A percentile compares a stretch with the other conserved stretches of the same genome.
These are phyloP conservation scores for Talaromyces stipitatus DNA, from an alignment of 495 filamentous ascomycete genomes.

Conservation along the genomic window DNA sequence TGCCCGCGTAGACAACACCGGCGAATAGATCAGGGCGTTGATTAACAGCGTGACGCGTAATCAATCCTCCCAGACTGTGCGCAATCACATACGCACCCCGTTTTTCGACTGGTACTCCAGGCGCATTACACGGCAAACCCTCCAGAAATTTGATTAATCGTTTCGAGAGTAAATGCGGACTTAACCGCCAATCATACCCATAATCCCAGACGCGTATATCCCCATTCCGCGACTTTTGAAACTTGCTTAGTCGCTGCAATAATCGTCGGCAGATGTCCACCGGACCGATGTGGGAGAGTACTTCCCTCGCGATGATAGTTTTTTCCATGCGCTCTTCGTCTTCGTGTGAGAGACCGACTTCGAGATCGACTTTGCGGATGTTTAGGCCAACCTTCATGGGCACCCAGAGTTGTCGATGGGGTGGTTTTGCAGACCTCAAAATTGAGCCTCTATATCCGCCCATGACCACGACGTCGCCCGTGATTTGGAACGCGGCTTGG, in stretches of 20 bases:
- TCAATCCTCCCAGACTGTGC: constrained; percentile 83
- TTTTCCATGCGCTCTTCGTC: constrained; percentile 84
- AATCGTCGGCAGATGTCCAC: constrained; percentile 82
- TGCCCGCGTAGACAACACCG: constrained; percentile 80
- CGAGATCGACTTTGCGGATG: constrained; percentile 83
- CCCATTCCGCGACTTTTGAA: constrained; percentile 61
- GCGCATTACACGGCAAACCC: constrained; percentile 64
- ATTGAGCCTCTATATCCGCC: constrained; percentile 90
- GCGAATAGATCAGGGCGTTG: constrained; percentile 79
- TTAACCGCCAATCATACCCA: constrained; percentile 93
- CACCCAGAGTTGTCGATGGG: constrained; percentile 81
- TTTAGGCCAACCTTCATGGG: constrained; percentile 92
- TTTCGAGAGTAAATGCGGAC: constrained; percentile 66
- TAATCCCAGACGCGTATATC: constrained; percentile 79
- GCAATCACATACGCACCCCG: constrained; percentile 76
- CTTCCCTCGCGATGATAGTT: constrained; percentile 71
- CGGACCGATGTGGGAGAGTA: constrained; percentile 83
- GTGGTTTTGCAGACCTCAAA: constrained; percentile 73
- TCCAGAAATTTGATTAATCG: constrained; percentile 66
- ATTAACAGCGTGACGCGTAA: constrained; percentile 86
- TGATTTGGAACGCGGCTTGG: constrained; percentile 59
- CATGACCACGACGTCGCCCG: constrained; percentile 80
- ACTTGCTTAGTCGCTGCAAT: constrained; percentile 68
- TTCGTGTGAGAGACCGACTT: constrained; percentile 73
- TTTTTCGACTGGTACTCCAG: constrained; percentile 33